Conservation (phyloP, 345 rosid genomes). For the Euphorbia pulcherrima region DNA sequence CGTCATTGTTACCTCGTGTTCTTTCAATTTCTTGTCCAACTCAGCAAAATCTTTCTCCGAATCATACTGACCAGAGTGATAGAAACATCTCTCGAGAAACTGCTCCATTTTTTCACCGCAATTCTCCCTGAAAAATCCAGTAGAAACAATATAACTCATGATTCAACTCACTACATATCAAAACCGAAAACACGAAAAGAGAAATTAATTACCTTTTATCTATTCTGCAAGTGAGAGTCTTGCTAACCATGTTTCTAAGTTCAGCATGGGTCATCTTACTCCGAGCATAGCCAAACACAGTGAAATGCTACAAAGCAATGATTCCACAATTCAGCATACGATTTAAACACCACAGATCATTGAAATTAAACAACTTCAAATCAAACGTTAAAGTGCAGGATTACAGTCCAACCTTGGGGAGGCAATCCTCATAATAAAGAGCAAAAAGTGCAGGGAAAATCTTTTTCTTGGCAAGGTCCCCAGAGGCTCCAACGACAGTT, state of each 20-base stretch:
- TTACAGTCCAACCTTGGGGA: slow-evolving; percentile 65
- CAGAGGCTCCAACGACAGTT: slow-evolving; percentile 95
- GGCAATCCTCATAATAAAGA: slow-evolving; percentile 89
- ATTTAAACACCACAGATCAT: slow-evolving; percentile 12
- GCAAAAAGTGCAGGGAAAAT: slow-evolving; percentile 98
- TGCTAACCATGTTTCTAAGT: slow-evolving; percentile 91
- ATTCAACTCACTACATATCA: background rate
- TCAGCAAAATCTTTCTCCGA: slow-evolving; percentile 69
- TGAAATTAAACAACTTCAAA: slow-evolving; percentile 4
- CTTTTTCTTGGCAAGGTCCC: slow-evolving; percentile 99
- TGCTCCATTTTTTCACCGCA: slow-evolving; percentile 92
- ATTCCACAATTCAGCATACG: background rate
- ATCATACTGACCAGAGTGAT: slow-evolving; percentile 95
- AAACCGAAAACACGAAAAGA: background rate
- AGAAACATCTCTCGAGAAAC: slow-evolving; percentile 92
- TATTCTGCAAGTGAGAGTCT: slow-evolving; percentile 90
- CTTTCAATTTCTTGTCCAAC: slow-evolving; percentile 72
- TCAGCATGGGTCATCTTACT: slow-evolving; percentile 96
- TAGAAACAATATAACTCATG: slow-evolving; percentile 22
- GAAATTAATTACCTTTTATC: slow-evolving; percentile 65
- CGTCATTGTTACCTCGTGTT: slow-evolving; percentile 69
- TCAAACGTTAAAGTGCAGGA: background rate
- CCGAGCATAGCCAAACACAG: slow-evolving; percentile 87
- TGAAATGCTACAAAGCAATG: slow-evolving; percentile 66
- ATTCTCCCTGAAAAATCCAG: slow-evolving; percentile 61